phyloP scores from a whole-genome alignment of 768 basidiomycete genomes.

The Lepiota brunneoincarnata region DNA sequence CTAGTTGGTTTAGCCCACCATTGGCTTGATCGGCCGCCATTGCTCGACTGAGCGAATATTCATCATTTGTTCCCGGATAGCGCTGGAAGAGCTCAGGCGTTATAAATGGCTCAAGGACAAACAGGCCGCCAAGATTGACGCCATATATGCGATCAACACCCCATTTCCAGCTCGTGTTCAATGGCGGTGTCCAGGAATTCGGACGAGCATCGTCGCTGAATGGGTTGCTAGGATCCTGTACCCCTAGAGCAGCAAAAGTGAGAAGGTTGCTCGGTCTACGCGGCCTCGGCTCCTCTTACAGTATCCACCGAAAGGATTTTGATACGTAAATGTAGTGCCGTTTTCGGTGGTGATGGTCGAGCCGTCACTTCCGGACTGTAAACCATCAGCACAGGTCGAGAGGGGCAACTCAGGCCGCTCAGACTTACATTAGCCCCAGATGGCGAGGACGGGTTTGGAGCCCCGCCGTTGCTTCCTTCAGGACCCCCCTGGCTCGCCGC shows the following conservation, averaged over 20 bases:
- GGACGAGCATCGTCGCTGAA: slow-evolving; percentile 66
- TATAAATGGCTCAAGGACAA: slow-evolving; percentile 79
- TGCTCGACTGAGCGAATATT: slow-evolving; percentile 63
- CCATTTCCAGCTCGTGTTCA: slow-evolving; percentile 70
- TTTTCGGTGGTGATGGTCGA: slow-evolving; percentile 55
- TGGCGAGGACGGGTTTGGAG: slow-evolving; percentile 15
- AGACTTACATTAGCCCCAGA: slow-evolving; percentile 18
- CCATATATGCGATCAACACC: slow-evolving; percentile 55
- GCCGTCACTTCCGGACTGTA: slow-evolving; percentile 56
- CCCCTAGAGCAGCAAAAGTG: slow-evolving; percentile 36
- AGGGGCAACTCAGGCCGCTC: neutral
- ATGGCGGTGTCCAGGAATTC: slow-evolving; percentile 71
- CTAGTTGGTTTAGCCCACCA: slow-evolving; percentile 66
- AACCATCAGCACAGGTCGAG: neutral
- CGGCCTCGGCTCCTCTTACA: slow-evolving; percentile 37
- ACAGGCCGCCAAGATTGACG: slow-evolving; percentile 74
- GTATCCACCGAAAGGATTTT: slow-evolving; percentile 67
- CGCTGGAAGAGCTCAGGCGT: slow-evolving; percentile 59
- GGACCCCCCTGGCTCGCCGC: slow-evolving; percentile 1
- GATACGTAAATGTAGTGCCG: slow-evolving; percentile 67
- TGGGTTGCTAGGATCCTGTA: slow-evolving; percentile 58
- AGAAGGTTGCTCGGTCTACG: neutral
- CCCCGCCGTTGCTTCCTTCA: slow-evolving; percentile 2
- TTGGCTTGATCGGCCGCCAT: slow-evolving; percentile 64
- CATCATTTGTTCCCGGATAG: slow-evolving; percentile 56